Base-by-base conservation (phyloP, 148 eudicot species). In the Camellia japonica region DNA sequence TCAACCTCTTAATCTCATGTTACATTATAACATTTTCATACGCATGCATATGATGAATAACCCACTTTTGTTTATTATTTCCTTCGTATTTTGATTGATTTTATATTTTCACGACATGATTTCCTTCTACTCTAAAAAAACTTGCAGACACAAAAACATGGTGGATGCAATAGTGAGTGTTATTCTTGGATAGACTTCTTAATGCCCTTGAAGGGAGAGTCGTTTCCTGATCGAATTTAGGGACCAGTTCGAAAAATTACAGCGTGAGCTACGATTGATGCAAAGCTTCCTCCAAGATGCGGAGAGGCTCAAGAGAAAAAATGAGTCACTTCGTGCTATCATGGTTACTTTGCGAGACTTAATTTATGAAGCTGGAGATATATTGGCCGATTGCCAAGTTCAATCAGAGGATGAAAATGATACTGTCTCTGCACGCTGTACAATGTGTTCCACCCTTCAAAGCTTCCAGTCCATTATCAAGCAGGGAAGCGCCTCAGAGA, bases 111-210 rank as follows among this genome's bases (percentile, higher is more conserved):
- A 23, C 20, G 13, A 64, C 42, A 0, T 23, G 13, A 4, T 64
- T 20, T 23, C 30, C 12, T 64, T 23, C 14, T 59, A 0, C n/a
- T 74, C 30, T 7, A 5, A n/a, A 59, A 6, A 61, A 76, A 52
- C 9, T n/a, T 69, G 51, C 76, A 70, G 70, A 43, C n/a, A 47
- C 10, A 6, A 76, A 71, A 73, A 69, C 38, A 89, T 89, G 91
- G 91, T 83, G 85, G 91, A 89, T 75, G 91, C 91, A 47, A 84
- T 89, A 1, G 89, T 87, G 7, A 64, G 75, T 46, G 89, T 87
- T n/a, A 2, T 85, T 87, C 68, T 61, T 86, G 83, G 89, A 87
- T 44, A 87, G 74, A 72, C 87, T 89, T 19, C 74, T 89, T 14
- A 81, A 78, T 7, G 55, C 58, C 79, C 82, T 89, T 42, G 43